Evolutionary conservation across 768 basidiomycete genomes (phyloP).

Genomic region (Mycena vulgaris): DNA sequence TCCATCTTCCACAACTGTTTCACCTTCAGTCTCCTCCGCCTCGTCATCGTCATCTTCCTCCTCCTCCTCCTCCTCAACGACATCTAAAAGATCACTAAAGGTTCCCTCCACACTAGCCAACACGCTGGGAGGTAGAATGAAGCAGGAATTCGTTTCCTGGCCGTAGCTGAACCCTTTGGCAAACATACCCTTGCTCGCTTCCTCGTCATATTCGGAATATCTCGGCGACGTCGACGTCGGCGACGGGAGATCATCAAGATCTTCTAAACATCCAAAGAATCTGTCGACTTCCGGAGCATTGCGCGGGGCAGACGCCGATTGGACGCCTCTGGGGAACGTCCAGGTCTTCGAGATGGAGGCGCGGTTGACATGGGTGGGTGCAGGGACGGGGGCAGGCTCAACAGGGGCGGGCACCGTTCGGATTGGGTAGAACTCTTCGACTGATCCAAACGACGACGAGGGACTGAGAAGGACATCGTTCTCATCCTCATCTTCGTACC

Average conservation of each 20-base stretch:
- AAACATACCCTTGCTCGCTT: conserved; percentile 75
- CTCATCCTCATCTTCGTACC: conserved; percentile 82
- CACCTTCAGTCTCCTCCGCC: conserved; percentile 57
- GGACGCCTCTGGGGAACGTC: conserved; percentile 69
- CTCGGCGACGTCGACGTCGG: conserved; percentile 65
- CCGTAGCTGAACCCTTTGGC: conserved; percentile 64
- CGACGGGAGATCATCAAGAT: conserved; percentile 59
- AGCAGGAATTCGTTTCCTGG: conserved; percentile 60
- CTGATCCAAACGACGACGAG: conserved; percentile 70
- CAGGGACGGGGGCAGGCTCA: conserved; percentile 45
- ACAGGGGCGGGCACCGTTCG: conserved; percentile 44
- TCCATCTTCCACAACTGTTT: conserved; percentile 55
- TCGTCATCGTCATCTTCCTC: conserved; percentile 59
- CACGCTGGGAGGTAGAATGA: conserved; percentile 61
- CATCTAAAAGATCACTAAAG: conserved; percentile 49
- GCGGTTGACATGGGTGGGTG: conserved; percentile 47
- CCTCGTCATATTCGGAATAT: conserved; percentile 62
- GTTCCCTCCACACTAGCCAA: conserved; percentile 54
- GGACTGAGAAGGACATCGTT: conserved; percentile 64
- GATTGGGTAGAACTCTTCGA: conserved; percentile 60
- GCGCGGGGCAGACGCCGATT: conserved; percentile 38
- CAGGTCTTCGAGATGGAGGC: conserved; percentile 75
- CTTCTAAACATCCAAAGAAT: conserved; percentile 84
- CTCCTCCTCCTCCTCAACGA: conserved; percentile 63
- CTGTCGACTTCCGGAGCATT: conserved; percentile 72